Evolutionary conservation across 176 grass and related monocot species (phyloP), one percentile per base, ranked within the genome.

Genomic region (Carex myosuroides): DNA sequence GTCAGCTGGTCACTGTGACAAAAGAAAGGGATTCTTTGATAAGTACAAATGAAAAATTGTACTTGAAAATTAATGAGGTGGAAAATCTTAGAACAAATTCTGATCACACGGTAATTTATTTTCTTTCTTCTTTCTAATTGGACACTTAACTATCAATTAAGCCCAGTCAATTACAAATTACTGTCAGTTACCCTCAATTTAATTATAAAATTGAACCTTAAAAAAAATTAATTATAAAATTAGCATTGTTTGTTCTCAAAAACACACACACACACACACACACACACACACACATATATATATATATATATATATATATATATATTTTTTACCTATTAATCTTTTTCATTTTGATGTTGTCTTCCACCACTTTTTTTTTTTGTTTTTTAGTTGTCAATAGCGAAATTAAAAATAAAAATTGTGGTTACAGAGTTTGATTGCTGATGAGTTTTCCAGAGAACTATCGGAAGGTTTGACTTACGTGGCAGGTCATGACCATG

Each of bases 381-480:
- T 8, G 0, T 26, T 26, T 26, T 26, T 26, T 2, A 26, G 1
- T 26, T 26, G 26, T 26, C 10, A 64, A 64, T 0, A 64, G 22
- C 0, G 5, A 26, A 64, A 29, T 64, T 8, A 64, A 64, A 39
- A 39, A 39, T 0, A 0, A 5, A 39, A 39, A 39, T 39, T 39
- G 21, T 88, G 57, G 37, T 64, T 75, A 78, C 89, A 99, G 97
- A 99, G 91, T 84, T 85, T 99, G 55, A 95, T 96, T 52, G 97
- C 97, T 79, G 97, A 99, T 70, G 97, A 99, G 86, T 99, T 99
- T 86, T 92, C 93, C n/a, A 87, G 83, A n/a, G 97, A 99, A 86
- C 77, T 99, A 22, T 87, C 89, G 5, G 91, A 95, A n/a, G 97
- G 97, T 58, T 71, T 92, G 14, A 90, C 97, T 11, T 96, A 94